These are phyloP conservation scores for Pseudogymnoascus verrucosus DNA, from an alignment of 2,329 filamentous ascomycete genomes.

Conservation along the genomic window DNA sequence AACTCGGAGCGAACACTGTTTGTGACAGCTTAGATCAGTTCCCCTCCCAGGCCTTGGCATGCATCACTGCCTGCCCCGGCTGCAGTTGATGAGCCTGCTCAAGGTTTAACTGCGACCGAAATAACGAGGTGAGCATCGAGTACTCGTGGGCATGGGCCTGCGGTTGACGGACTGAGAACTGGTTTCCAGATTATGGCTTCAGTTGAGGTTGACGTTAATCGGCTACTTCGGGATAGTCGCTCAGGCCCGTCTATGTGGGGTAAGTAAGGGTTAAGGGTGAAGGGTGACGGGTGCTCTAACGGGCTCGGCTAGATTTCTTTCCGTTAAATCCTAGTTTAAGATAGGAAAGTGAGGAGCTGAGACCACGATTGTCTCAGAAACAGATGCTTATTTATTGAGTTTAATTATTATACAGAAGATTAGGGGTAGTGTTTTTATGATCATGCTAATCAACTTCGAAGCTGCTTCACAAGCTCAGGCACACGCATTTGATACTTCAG, in stretches of 20 bases:
- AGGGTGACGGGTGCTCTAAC: neutral
- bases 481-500: neutral
- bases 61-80: neutral
- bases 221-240: neutral
- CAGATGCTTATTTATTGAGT: neutral
- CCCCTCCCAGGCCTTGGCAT: neutral
- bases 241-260: constrained; percentile 8
- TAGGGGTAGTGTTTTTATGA: neutral
- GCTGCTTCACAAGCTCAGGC: neutral
- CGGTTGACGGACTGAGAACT: neutral
- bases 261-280: neutral
- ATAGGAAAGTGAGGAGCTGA: neutral
- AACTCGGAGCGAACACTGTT: neutral
- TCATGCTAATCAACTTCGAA: neutral
- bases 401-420: neutral
- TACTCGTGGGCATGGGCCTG: neutral
- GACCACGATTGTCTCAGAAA: neutral
- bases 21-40: neutral
- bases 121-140: neutral
- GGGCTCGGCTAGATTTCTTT: neutral
- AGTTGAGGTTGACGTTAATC: neutral
- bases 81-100: neutral
- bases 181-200: neutral
- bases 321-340: neutral
- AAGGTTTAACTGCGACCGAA: neutral